These are phyloP conservation scores for Neurospora sublineolata DNA, from an alignment of 495 filamentous ascomycete genomes.

Conservation along the genomic window DNA sequence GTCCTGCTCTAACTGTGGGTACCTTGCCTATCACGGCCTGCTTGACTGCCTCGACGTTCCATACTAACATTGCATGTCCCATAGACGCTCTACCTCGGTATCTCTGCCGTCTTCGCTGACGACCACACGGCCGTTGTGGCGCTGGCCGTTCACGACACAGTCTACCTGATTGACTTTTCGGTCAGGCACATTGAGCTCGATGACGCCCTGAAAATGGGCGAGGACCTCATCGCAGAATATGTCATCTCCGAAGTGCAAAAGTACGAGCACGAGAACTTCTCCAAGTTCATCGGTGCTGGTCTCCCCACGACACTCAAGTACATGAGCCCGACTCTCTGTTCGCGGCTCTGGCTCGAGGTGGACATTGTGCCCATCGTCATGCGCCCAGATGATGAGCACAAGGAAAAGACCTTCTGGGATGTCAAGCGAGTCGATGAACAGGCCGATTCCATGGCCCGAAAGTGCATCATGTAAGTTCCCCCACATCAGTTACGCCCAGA, in stretches of 20 bases:
- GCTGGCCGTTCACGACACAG: slow-evolving; percentile 63
- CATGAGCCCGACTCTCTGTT: slow-evolving; percentile 49
- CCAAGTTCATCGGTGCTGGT: slow-evolving; percentile 58
- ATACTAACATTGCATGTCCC: slow-evolving; percentile 9
- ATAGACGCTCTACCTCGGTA: slow-evolving; percentile 54
- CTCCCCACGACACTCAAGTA: slow-evolving; percentile 39
- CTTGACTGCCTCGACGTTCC: background rate
- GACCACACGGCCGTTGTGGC: slow-evolving; percentile 44
- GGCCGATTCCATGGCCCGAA: slow-evolving; percentile 75
- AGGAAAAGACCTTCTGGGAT: slow-evolving; percentile 39
- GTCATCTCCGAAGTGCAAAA: slow-evolving; percentile 39
- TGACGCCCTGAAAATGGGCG: slow-evolving; percentile 21
- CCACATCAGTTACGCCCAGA: background rate
- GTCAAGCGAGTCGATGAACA: slow-evolving; percentile 62
- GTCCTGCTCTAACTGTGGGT: slow-evolving; percentile 34
- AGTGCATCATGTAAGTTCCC: slow-evolving; percentile 52
- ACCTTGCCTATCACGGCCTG: background rate
- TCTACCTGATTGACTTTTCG: slow-evolving; percentile 67
- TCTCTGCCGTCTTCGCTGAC: slow-evolving; percentile 42
- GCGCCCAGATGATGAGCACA: slow-evolving; percentile 30
- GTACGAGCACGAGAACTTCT: slow-evolving; percentile 50
- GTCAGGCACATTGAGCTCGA: slow-evolving; percentile 41
- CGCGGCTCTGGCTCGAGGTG: slow-evolving; percentile 67
- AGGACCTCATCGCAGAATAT: slow-evolving; percentile 42
- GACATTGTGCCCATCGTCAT: slow-evolving; percentile 64